Evolutionary conservation across 2,329 filamentous ascomycete genomes (phyloP).

Genomic region (Phyllosticta citribraziliensis): DNA sequence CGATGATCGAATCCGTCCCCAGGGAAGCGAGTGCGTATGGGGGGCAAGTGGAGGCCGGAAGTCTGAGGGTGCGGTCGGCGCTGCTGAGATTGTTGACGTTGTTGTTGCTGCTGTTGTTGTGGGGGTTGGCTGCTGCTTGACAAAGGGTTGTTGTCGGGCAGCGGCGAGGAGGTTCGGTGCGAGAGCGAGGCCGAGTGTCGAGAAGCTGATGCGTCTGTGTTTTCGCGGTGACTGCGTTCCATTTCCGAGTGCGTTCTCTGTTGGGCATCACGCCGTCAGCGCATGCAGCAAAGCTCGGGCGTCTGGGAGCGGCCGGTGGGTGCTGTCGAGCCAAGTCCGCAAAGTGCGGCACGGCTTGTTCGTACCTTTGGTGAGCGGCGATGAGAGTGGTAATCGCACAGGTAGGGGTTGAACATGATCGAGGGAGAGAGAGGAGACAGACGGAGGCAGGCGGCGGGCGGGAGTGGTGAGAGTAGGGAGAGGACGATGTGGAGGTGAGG

Average conservation of each 20-base stretch:
- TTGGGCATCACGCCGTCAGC: conserved; percentile 6
- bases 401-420: conserved; percentile 7
- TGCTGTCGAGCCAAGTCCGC: not conserved
- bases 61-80: conserved; percentile 11
- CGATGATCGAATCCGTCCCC: conserved; percentile 49
- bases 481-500: not conserved
- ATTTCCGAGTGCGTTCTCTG: conserved; percentile 28
- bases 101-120: not conserved
- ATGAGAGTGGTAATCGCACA: conserved; percentile 3
- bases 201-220: conserved; percentile 18
- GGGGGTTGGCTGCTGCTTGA: not conserved
- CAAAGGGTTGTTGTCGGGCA: not conserved
- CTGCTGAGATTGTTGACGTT: conserved; percentile 1
- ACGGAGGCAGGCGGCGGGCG: not conserved
- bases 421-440: not conserved
- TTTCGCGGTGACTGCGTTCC: conserved; percentile 20
- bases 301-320: not conserved
- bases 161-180: conserved; percentile 12
- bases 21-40: conserved; percentile 20
- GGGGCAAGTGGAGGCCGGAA: conserved; percentile 18
- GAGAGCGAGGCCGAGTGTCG: conserved; percentile 13
- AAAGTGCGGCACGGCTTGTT: not conserved
- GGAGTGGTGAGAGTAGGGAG: not conserved
- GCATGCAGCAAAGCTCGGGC: not conserved
- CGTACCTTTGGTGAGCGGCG: conserved; percentile 15